Percentiles rank a stretch among this genome's conserved stretches.
Conservation (phyloP, 352 stramenopile genomes). For the Phytopythium chamaehyphon region DNA sequence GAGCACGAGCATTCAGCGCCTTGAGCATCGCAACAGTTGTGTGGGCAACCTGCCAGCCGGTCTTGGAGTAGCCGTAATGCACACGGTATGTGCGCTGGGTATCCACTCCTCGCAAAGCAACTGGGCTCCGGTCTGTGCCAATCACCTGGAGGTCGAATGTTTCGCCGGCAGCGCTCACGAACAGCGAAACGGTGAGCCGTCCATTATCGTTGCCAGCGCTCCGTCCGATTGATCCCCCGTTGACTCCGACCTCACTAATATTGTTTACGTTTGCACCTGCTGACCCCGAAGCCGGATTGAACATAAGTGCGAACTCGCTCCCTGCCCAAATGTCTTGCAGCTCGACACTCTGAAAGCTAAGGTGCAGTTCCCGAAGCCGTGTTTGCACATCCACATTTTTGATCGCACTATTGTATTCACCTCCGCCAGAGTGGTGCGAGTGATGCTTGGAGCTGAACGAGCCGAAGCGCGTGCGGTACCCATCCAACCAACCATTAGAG, state of each 20-base stretch:
- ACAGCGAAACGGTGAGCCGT: conserved; percentile 69
- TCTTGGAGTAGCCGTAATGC: conserved; percentile 80
- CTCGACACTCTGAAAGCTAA: conserved; percentile 52
- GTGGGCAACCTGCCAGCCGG: conserved; percentile 71
- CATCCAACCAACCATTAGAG: conserved; percentile 83
- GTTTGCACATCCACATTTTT: conserved; percentile 86
- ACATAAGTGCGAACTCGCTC: conserved; percentile 68
- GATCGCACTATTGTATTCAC: conserved; percentile 52
- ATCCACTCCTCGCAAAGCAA: conserved; percentile 59
- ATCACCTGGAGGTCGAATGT: conserved; percentile 84
- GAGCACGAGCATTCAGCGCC: conserved; percentile 65
- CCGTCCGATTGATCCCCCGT: background rate
- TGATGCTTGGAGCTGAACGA: conserved; percentile 79
- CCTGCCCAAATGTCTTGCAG: conserved; percentile 79
- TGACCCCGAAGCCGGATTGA: conserved; percentile 26
- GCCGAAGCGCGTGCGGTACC: conserved; percentile 80
- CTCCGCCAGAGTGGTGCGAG: conserved; percentile 16
- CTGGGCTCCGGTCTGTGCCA: conserved; percentile 50
- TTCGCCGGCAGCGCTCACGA: conserved; percentile 72
- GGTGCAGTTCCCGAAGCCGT: conserved; percentile 75
- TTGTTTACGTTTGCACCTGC: background rate
- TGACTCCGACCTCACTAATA: conserved; percentile 12
- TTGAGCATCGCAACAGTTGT: conserved; percentile 81
- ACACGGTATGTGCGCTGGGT: conserved; percentile 63
- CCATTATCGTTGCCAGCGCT: conserved; percentile 15